Conservation (phyloP, 345 rosid genomes). For the Eucalyptus curtisii region DNA sequence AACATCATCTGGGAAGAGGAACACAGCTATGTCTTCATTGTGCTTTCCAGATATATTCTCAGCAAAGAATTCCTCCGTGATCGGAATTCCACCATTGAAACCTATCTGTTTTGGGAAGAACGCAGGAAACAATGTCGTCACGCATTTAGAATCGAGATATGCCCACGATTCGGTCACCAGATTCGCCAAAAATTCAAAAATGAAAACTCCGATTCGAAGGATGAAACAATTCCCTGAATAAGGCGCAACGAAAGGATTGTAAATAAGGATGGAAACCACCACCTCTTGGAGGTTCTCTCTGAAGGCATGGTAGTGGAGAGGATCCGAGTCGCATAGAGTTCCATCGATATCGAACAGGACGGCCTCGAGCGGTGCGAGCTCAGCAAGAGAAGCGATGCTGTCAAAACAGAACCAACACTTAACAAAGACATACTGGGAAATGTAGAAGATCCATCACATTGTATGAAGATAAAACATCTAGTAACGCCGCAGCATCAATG, state of each 20-base stretch:
- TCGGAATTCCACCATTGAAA: constrained; percentile 79
- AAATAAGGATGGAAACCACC: background rate
- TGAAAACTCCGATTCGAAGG: background rate
- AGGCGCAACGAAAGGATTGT: background rate
- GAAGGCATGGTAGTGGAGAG: constrained; percentile 62
- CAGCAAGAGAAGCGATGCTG: constrained; percentile 47
- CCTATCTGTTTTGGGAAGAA: constrained; percentile 43
- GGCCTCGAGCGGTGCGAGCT: constrained; percentile 67
- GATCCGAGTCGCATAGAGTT: constrained; percentile 95
- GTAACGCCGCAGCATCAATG: background rate
- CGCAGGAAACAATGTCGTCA: background rate
- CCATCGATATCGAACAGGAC: constrained; percentile 92
- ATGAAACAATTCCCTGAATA: background rate
- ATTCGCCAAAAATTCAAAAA: background rate
- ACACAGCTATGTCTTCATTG: constrained; percentile 53
- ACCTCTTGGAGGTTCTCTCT: constrained; percentile 73
- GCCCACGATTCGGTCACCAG: background rate
- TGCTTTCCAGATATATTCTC: constrained; percentile 73
- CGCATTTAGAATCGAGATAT: background rate
- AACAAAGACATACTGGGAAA: background rate
- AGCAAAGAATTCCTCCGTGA: constrained; percentile 61
- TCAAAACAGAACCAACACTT: background rate
- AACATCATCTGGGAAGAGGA: constrained; percentile 64
- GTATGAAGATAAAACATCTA: background rate
- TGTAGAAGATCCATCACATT: background rate